phyloP scores from a whole-genome alignment of 78 protist species.

The Chrysochromulina parva region DNA sequence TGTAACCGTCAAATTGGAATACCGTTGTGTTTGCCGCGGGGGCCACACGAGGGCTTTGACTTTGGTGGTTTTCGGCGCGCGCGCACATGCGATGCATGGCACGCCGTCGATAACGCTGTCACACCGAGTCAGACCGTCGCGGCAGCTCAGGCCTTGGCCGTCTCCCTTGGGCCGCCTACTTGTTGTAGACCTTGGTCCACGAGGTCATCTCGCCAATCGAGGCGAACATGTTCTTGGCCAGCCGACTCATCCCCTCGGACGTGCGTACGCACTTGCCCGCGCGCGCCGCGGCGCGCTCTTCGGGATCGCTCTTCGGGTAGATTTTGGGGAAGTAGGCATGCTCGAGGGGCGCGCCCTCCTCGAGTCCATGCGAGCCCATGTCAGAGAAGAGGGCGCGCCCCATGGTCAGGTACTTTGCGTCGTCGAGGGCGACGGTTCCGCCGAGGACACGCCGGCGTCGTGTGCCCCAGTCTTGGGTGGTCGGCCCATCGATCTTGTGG shows the following conservation, averaged over 20 bases:
- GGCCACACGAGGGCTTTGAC: no score
- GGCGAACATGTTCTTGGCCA: neutral
- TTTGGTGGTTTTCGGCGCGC: no score
- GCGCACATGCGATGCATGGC: no score
- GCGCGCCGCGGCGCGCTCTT: neutral
- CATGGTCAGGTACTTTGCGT: slow-evolving; percentile 3
- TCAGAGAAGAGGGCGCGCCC: slow-evolving; percentile 40
- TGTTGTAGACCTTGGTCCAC: neutral
- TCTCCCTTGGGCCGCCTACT: no score
- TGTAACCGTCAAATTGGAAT: no score
- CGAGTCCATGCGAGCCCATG: slow-evolving; percentile 1
- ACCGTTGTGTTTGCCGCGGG: no score
- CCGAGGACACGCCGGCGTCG: slow-evolving; percentile 36
- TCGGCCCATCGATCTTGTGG: slow-evolving; percentile 23
- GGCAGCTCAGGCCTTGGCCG: no score
- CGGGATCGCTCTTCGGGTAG: slow-evolving; percentile 20
- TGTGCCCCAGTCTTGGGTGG: neutral
- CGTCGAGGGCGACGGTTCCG: slow-evolving; percentile 32
- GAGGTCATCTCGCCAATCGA: neutral
- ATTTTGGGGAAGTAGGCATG: slow-evolving; percentile 37
- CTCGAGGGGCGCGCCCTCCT: slow-evolving; percentile 25
- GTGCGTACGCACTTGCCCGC: slow-evolving; percentile 11
- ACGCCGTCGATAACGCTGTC: no score
- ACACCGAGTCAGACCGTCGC: no score
- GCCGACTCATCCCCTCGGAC: neutral